Evolutionary conservation across 1,139 yeast species (phyloP), one percentile per base, ranked within the genome.

Genomic region (Geotrichum cucujoidarum): DNA sequence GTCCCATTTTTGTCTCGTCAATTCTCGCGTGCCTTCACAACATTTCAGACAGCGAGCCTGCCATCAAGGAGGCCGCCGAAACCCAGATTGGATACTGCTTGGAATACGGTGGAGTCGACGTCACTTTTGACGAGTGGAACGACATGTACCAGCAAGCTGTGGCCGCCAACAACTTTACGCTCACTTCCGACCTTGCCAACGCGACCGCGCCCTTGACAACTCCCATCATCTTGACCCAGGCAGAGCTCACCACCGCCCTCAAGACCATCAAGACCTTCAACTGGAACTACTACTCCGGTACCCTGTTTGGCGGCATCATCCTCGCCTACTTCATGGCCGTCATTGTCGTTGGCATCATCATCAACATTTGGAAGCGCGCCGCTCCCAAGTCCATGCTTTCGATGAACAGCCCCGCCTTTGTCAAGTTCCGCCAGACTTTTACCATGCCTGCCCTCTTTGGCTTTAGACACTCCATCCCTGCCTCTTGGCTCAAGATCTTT

Each of bases 361-460:
- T 55, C 10, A 60, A 60, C 43, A 14, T 51, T 45, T 16, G 42
- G 45, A 11, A 34, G 7, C 38, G 25, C 29, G 29, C 21, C 32
- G 35, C 39, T 1, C 50, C 50, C 4, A 47, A 37, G 22, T 18
- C 38, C n/a, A 21, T 47, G 2, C 43, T 51, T 16, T 31, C 50
- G 10, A 32, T 42, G 25, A 47, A 43, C 27, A 37, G 33, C 17
- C 60, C 60, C 2, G 30, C 34, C 16, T 8, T 17, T 21, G 38
- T 17, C 14, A 54, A 18, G 48, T 35, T 65, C 24, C 53, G 69
- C 27, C 55, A 59, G 41, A 45, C 45, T 14, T 30, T 67, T 3
- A 56, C 67, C 0, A 49, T 66, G 3, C 70, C 70, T 0, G 69
- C 70, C 0, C 43, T 62, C 1, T 49, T 59, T 25, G 61, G 62